These are phyloP conservation scores for Microcyclosporella mali DNA, from an alignment of 2,329 filamentous ascomycete species.

Conservation along the genomic window DNA sequence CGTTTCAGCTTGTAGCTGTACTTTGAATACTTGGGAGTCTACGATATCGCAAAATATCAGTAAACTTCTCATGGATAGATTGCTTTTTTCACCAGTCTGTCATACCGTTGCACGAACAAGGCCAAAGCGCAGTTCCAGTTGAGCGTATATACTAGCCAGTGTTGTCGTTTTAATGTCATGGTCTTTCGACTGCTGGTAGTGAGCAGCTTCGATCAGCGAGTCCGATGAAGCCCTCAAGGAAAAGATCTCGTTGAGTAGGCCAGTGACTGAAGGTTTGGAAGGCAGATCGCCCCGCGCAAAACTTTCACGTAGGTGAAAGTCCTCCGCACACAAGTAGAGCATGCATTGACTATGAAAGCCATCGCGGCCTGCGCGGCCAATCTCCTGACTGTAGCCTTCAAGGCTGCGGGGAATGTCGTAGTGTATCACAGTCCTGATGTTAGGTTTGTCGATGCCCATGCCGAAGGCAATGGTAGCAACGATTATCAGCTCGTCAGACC, in stretches of 20 bases:
- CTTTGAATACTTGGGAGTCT: conserved; percentile 49
- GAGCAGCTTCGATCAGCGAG: conserved; percentile 39
- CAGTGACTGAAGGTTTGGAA: conserved; percentile 44
- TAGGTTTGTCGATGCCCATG: conserved; percentile 97
- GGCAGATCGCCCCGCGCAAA: conserved; percentile 57
- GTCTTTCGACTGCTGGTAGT: conserved; percentile 41
- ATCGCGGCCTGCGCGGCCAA: conserved; percentile 87
- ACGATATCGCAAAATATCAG: too few species aligned
- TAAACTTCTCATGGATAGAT: too few species aligned
- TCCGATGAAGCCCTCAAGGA: conserved; percentile 15
- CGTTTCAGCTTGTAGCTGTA: conserved; percentile 46
- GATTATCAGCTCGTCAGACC: conserved; percentile 72
- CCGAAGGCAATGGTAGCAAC: conserved; percentile 98
- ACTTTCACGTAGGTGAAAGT: conserved; percentile 54
- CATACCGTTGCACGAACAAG: conserved; percentile 47
- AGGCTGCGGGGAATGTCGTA: conserved; percentile 86
- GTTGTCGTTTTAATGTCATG: conserved; percentile 47
- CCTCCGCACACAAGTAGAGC: conserved; percentile 52
- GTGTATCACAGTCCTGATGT: conserved; percentile 94
- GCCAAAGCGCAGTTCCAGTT: conserved; percentile 54
- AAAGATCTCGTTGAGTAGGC: conserved; percentile 50
- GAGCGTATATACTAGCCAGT: conserved; percentile 51
- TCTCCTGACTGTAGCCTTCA: conserved; percentile 98
- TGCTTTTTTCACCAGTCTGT: too few species aligned
- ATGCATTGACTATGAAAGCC: conserved; percentile 57